A percentile compares a stretch with the other conserved stretches of the same genome.
These are phyloP conservation scores for Miscanthus sacchariflorus DNA, from an alignment of 202 grass and related monocot genomes.

Conservation along the genomic window DNA sequence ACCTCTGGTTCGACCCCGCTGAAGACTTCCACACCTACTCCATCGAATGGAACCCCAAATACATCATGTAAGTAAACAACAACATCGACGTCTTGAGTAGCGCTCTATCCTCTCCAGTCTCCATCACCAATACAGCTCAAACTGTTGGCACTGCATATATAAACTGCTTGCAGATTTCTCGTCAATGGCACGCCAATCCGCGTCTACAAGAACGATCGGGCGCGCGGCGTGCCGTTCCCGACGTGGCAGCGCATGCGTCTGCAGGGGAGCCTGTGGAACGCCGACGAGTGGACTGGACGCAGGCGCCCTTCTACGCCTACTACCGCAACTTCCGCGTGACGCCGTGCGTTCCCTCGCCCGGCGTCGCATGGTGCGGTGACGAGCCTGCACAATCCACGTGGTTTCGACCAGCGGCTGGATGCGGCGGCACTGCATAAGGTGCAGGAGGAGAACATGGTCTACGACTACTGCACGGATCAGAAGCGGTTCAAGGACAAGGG, in stretches of 20 bases:
- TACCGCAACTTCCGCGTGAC: constrained; percentile 56
- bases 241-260: constrained; percentile 62
- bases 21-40: constrained; percentile 64
- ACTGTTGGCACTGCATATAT: background rate
- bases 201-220: constrained; percentile 49
- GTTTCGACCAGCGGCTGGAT: constrained; percentile 52
- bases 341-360: constrained; percentile 38
- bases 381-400: constrained; percentile 38
- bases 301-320: constrained; percentile 64
- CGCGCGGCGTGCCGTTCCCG: constrained; percentile 50
- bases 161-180: constrained; percentile 42
- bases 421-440: constrained; percentile 34
- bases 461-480: constrained; percentile 63
- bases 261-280: constrained; percentile 76
- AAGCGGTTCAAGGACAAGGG: constrained; percentile 42
- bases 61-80: constrained; percentile 45
- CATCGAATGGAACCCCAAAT: constrained; percentile 67
- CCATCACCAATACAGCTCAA: background rate
- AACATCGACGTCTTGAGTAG: background rate
- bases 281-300: constrained; percentile 77
- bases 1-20: constrained; percentile 67
- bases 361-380: constrained; percentile 55
- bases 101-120: background rate
- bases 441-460: constrained; percentile 55
- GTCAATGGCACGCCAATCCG: constrained; percentile 65